Percentiles rank a stretch among this genome's conserved stretches.
Evolutionary conservation across 2,329 filamentous ascomycete genomes (phyloP).

Genomic region (Phaeoacremonium minimum): DNA sequence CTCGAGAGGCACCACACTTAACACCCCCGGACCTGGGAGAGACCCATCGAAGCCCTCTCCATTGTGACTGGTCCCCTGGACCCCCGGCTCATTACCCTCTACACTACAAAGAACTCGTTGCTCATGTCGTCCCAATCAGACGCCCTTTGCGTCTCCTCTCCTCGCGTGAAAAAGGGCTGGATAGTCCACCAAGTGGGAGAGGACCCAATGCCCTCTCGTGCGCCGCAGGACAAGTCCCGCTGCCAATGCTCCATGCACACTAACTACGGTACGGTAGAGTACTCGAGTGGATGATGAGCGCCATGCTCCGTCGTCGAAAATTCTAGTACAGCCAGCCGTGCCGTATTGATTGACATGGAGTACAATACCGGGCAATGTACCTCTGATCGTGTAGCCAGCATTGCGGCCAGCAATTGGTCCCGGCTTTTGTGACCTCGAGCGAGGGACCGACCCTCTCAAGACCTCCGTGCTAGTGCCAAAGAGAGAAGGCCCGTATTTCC

Average conservation of each 20-base stretch:
- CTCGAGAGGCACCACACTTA: too few species aligned
- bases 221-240: neutral
- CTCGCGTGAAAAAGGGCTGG: neutral
- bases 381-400: too few species aligned
- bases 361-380: neutral
- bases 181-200: neutral
- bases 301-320: neutral
- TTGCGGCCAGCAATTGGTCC: too few species aligned
- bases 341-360: neutral
- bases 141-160: neutral
- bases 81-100: neutral
- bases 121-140: neutral
- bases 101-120: neutral
- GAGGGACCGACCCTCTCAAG: neutral
- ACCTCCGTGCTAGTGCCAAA: neutral
- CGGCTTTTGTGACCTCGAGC: too few species aligned
- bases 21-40: too few species aligned
- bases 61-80: too few species aligned
- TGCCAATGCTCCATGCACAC: neutral
- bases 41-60: too few species aligned
- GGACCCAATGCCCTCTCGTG: neutral
- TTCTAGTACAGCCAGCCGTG: neutral
- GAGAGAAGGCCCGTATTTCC: neutral
- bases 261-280: too few species aligned
- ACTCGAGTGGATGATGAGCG: too few species aligned